A percentile compares a stretch with the other conserved stretches of the same genome.
These are phyloP conservation scores for Vinca minor DNA, from an alignment of 257 asterid species.

Conservation along the genomic window DNA sequence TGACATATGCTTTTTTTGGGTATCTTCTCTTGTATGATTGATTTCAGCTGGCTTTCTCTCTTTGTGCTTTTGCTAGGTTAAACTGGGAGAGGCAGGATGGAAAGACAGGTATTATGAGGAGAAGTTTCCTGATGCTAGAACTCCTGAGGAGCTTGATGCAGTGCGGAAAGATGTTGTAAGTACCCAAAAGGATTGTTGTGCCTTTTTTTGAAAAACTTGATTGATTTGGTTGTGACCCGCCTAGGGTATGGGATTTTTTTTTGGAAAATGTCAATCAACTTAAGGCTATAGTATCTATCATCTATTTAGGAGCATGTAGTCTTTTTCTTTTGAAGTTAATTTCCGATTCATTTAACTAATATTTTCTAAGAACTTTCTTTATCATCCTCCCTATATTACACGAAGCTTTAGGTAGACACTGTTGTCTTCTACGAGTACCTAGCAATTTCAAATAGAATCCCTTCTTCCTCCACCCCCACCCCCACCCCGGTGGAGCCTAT, in stretches of 20 bases:
- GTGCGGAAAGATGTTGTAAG: constrained; percentile 84
- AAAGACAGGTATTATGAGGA: constrained; percentile 90
- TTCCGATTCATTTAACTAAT: background rate
- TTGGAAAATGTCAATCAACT: background rate
- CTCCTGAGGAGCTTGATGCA: constrained; percentile 83
- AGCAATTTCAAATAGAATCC: background rate
- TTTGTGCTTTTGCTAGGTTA: constrained; percentile 45
- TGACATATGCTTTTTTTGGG: background rate
- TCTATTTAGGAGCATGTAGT: too few species aligned
- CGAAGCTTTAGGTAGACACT: background rate
- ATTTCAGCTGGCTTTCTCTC: constrained; percentile 11
- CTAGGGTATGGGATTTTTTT: background rate
- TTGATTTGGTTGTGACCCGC: background rate
- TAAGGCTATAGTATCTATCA: background rate
- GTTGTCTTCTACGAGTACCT: background rate
- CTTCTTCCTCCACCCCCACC: background rate
- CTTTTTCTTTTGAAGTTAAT: background rate
- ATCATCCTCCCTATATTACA: background rate
- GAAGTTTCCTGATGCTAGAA: constrained; percentile 59
- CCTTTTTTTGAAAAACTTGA: background rate
- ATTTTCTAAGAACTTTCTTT: background rate
- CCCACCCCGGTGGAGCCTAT: too few species aligned
- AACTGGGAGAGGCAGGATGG: constrained; percentile 92
- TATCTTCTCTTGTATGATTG: background rate
- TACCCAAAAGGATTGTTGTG: background rate